Conservation (phyloP, 208 protist genomes). For the Trypanosoma scelopori region DNA sequence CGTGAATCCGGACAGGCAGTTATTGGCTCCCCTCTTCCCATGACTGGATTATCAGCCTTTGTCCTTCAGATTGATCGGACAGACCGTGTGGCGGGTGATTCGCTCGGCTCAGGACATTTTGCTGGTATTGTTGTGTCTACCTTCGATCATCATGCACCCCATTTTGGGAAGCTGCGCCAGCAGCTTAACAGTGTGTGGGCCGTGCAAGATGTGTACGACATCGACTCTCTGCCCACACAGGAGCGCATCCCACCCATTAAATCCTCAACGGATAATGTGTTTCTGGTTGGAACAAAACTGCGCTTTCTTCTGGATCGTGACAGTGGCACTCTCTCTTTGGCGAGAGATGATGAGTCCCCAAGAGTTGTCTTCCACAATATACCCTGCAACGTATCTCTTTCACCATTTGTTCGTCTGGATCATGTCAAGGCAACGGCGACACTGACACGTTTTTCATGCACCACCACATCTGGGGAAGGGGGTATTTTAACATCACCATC, state of each 20-base stretch:
- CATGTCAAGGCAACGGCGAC: constrained; percentile 75
- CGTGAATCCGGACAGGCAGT: constrained; percentile 61
- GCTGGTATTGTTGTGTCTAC: constrained; percentile 66
- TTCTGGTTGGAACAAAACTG: constrained; percentile 68
- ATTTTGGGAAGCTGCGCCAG: constrained; percentile 60
- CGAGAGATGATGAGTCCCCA: constrained; percentile 73
- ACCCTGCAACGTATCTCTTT: constrained; percentile 45
- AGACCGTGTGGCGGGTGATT: constrained; percentile 48
- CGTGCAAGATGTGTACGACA: constrained; percentile 89
- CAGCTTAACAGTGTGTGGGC: constrained; percentile 59
- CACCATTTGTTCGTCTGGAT: constrained; percentile 89
- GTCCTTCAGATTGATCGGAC: constrained; percentile 68
- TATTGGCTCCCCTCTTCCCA: constrained; percentile 68
- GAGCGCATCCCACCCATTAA: constrained; percentile 51
- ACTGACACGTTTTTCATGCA: constrained; percentile 55
- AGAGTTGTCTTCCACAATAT: constrained; percentile 78
- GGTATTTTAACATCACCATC: constrained; percentile 11
- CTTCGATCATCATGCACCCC: constrained; percentile 49
- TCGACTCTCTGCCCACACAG: constrained; percentile 81
- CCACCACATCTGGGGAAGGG: constrained; percentile 15
- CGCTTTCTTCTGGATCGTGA: constrained; percentile 81
- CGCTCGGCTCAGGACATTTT: constrained; percentile 86
- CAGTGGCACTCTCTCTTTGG: constrained; percentile 70
- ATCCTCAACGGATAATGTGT: constrained; percentile 36
- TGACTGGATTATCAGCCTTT: constrained; percentile 71